These are phyloP conservation scores for Trichoderma gamsii DNA, from an alignment of 495 filamentous ascomycete genomes.

Conservation along the genomic window DNA sequence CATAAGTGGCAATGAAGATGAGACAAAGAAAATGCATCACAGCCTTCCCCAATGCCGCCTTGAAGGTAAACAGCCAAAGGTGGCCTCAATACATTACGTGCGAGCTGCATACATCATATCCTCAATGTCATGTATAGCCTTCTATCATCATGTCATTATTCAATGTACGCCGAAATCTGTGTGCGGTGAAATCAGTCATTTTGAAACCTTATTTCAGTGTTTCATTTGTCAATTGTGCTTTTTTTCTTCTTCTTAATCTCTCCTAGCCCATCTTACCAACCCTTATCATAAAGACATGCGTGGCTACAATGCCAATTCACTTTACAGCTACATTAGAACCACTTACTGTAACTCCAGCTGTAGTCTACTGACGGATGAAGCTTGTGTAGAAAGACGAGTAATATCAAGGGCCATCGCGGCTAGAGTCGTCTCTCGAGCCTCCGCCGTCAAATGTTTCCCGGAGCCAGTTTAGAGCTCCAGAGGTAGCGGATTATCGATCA, in stretches of 20 bases:
- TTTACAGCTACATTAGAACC: not conserved
- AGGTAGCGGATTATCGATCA: constrained; percentile 9
- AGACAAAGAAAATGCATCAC: not conserved
- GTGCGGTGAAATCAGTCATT: not conserved
- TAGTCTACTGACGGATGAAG: not conserved
- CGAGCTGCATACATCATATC: not conserved
- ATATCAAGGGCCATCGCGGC: not conserved
- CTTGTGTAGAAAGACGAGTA: not conserved
- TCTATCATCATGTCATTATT: constrained; percentile 9
- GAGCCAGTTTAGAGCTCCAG: constrained; percentile 34
- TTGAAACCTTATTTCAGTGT: not conserved
- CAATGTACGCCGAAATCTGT: not conserved
- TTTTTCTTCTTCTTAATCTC: not conserved
- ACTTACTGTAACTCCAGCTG: not conserved
- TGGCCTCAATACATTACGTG: not conserved
- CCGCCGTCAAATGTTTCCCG: constrained; percentile 31
- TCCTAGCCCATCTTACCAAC: not conserved
- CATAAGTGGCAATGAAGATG: not conserved
- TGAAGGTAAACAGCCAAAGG: not conserved
- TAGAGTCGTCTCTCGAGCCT: not conserved
- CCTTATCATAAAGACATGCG: not conserved
- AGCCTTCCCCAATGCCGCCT: not conserved
- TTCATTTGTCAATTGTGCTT: not conserved
- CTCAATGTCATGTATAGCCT: not conserved
- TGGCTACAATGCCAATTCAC: not conserved